Base-by-base conservation (phyloP, 2,329 filamentous ascomycete genomes). In the Colletotrichum noveboracense region DNA sequence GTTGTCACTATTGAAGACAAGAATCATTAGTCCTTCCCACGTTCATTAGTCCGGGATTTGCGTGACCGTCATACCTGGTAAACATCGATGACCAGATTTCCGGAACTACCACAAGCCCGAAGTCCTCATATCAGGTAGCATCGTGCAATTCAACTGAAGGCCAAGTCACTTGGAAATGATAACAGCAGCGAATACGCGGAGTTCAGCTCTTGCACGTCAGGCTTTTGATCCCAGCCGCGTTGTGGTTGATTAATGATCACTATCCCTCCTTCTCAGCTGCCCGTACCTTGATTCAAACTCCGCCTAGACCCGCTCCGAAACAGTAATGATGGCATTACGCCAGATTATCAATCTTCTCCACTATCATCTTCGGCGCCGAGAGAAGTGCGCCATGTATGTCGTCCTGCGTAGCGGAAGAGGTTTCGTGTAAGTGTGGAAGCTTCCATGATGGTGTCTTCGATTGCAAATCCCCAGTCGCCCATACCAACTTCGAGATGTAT, bases 401-500 rank as follows among this genome's bases (percentile, higher is more conserved):
- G n/a, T 21, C 0, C 6, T 21, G n/a, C 0, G 6, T 52, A 13
- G 43, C 12, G 43, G 10, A 52, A 52, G n/a, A 21, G 0, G 43
- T 52, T 2, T 52, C 12, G n/a, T 52, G 43, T 21, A 13, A 13
- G 43, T 7, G 43, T 52, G 12, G n/a, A 52, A 52, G 43, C n/a
- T 52, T 52, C n/a, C 43, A 52, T 52, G n/a, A 52, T 52, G n/a
- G 43, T 52, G n/a, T 1, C 18, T 48, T 48, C 43, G 1, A 0
- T 48, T 13, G 0, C 10, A 13, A 48, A 48, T 52, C 1, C 6
- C n/a, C 3, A 21, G 6, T 0, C n/a, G 0, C 4, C 0, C 8
- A 4, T 13, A 21, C 6, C 43, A 21, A 52, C 43, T 52, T 21
- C 43, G 1, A 52, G 6, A 52, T 0, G 18, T n/a, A 52, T 52